These are phyloP conservation scores for Boletus reticuloceps DNA, from an alignment of 768 basidiomycete genomes.

Conservation along the genomic window DNA sequence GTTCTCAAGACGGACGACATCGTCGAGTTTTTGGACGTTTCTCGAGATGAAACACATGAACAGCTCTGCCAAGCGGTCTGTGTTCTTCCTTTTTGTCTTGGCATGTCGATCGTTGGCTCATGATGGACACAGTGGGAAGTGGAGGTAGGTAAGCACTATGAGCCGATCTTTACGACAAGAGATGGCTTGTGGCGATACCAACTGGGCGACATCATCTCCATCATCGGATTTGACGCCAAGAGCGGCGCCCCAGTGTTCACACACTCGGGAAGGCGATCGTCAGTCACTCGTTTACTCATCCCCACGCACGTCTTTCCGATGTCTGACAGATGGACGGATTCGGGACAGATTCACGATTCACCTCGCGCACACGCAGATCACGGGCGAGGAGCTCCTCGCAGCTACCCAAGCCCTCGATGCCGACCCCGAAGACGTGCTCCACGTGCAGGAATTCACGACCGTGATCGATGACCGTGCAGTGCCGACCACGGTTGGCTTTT, in stretches of 20 bases:
- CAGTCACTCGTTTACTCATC: not conserved
- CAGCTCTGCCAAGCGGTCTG: slow-evolving; percentile 16
- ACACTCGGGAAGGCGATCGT: slow-evolving; percentile 15
- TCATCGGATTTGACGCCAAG: slow-evolving; percentile 16
- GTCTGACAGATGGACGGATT: too few relatives aligned
- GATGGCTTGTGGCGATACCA: slow-evolving; percentile 25
- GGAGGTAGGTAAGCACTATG: slow-evolving; percentile 17
- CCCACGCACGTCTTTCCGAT: not conserved
- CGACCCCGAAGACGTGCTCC: not conserved
- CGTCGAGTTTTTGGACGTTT: slow-evolving; percentile 19
- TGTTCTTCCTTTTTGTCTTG: not conserved
- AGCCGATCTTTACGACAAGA: slow-evolving; percentile 20
- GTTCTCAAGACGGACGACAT: slow-evolving; percentile 1
- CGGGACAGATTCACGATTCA: slow-evolving; percentile 7
- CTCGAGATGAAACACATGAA: slow-evolving; percentile 8
- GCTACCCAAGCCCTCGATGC: not conserved
- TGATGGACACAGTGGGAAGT: slow-evolving; percentile 15
- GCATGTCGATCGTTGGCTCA: not conserved
- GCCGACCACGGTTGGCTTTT: slow-evolving; percentile 9
- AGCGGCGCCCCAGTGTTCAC: slow-evolving; percentile 10
- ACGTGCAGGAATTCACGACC: slow-evolving; percentile 17
- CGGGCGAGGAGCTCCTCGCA: slow-evolving; percentile 9
- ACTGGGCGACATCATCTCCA: slow-evolving; percentile 17
- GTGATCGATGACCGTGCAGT: slow-evolving; percentile 11
- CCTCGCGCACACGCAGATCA: slow-evolving; percentile 1